Conservation (phyloP, 441 rosid genomes). For the Capsella rubella region DNA sequence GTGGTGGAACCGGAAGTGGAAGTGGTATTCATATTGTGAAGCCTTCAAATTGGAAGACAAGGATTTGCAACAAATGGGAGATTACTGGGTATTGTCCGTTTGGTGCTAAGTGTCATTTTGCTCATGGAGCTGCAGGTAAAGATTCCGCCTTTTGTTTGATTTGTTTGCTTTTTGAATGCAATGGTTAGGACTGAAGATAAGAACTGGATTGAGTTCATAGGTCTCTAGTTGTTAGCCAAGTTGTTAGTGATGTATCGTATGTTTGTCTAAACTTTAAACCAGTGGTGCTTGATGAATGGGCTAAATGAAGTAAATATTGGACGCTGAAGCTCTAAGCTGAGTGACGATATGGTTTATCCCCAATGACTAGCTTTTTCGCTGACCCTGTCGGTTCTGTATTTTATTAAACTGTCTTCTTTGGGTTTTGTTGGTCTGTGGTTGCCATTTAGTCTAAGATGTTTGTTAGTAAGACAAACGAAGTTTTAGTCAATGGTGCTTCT, state of each 20-base stretch:
- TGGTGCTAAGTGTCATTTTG: constrained; percentile 90
- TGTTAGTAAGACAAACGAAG: not conserved
- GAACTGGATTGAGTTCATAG: not conserved
- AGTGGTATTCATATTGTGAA: constrained; percentile 36
- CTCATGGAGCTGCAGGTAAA: constrained; percentile 89
- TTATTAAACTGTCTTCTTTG: not conserved
- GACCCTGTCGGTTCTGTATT: not conserved
- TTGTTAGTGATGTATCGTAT: not conserved
- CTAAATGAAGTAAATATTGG: not conserved
- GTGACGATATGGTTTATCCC: not conserved
- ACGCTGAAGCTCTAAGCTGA: constrained; percentile 11
- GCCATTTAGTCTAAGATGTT: not conserved
- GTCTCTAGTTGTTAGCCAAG: constrained; percentile 11
- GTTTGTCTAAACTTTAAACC: not conserved
- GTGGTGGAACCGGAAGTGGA: constrained; percentile 36
- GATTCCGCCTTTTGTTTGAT: not conserved
- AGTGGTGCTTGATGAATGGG: constrained; percentile 23
- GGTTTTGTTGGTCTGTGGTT: constrained; percentile 10
- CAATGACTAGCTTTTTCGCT: not conserved
- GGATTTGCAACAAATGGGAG: constrained; percentile 95
- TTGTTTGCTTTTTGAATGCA: constrained; percentile 17
- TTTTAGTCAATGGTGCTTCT: not conserved
- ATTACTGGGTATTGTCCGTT: constrained; percentile 85
- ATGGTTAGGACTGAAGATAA: not conserved
- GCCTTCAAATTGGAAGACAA: constrained; percentile 71